Evolutionary conservation across 805 yeast genomes (phyloP), one percentile per base, ranked within the genome.

Genomic region (Wickerhamomyces ciferrii): DNA sequence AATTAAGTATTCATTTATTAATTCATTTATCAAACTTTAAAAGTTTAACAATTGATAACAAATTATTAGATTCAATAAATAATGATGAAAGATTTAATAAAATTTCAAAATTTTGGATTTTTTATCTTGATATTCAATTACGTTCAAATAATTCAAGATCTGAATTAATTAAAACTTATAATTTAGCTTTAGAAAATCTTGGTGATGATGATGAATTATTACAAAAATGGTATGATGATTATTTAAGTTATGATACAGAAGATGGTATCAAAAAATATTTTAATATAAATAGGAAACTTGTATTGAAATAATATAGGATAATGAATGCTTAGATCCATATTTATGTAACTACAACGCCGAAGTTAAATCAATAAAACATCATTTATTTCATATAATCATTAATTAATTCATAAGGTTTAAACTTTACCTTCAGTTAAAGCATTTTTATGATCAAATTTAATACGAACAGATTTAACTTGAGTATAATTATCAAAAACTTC

Each of bases 381-480:
- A 23, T 23, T 5, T 23, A 6, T 23, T 23, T 23, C 25, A 23
- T 6, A 6, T 23, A 23, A 23, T 23, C 25, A 8, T 23, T 5
- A 23, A 23, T 23, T 6, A 6, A 23, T 23, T 31, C 17, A 6
- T 34, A n/a, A 6, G 10, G 11, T 6, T 37, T 21, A 37, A 17
- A 37, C 13, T 14, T 37, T 37, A 5, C 39, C 39, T 15, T 37
- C 39, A 14, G 39, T 20, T 17, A 37, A 37, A 13, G 24, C 25
- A 5, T n/a, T 37, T 21, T 37, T 37, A 21, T 37, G 39, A 37
- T 37, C 27, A 37, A 9, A 37, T 11, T 54, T 60, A 23, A 87
- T 79, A 56, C 83, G 87, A 45, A 87, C 81, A 43, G 91, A 78
- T 72, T 87, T 87, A 47, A 78, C 74, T 69, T 84, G 89, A 19